Conservation (phyloP, 495 filamentous ascomycete species). For the Neurospora tetraspora region DNA sequence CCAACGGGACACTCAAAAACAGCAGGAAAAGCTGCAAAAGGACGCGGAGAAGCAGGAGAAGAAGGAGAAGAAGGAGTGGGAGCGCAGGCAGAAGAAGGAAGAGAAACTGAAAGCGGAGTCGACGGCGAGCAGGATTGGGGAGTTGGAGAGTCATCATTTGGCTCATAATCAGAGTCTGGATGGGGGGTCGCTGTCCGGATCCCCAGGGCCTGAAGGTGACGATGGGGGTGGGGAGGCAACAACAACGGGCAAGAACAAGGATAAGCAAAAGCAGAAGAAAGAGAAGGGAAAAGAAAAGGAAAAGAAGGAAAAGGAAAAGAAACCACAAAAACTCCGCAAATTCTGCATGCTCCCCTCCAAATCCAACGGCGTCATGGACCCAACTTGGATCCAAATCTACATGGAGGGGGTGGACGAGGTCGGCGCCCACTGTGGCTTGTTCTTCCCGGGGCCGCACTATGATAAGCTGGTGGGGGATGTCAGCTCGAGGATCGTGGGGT, state of each 20-base stretch:
- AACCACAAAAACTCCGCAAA: slow-evolving; percentile 50
- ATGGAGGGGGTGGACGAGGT: slow-evolving; percentile 83
- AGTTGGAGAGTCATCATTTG: background rate
- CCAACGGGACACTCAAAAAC: slow-evolving; percentile 23
- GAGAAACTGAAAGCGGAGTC: slow-evolving; percentile 12
- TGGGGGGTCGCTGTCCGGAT: background rate
- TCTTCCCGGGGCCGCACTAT: slow-evolving; percentile 61
- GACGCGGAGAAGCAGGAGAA: slow-evolving; percentile 17
- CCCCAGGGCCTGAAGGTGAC: slow-evolving; percentile 5
- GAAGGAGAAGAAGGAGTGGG: slow-evolving; percentile 12
- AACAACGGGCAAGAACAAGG: background rate
- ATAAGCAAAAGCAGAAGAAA: background rate
- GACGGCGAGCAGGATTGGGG: background rate
- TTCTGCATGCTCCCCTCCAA: slow-evolving; percentile 67
- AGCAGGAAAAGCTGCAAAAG: slow-evolving; percentile 25
- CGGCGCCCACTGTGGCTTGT: slow-evolving; percentile 74
- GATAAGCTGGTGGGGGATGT: slow-evolving; percentile 69
- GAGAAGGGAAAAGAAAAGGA: slow-evolving; percentile 11
- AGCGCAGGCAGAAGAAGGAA: slow-evolving; percentile 8
- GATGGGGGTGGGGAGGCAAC: slow-evolving; percentile 1
- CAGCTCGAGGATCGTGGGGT: slow-evolving; percentile 54
- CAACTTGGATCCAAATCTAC: slow-evolving; percentile 63
- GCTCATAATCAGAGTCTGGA: slow-evolving; percentile 4
- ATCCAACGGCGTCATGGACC: slow-evolving; percentile 30
- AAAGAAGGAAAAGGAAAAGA: slow-evolving; percentile 19